These are phyloP conservation scores for Urtica urens DNA, from an alignment of 306 rosid species.

Conservation along the genomic window DNA sequence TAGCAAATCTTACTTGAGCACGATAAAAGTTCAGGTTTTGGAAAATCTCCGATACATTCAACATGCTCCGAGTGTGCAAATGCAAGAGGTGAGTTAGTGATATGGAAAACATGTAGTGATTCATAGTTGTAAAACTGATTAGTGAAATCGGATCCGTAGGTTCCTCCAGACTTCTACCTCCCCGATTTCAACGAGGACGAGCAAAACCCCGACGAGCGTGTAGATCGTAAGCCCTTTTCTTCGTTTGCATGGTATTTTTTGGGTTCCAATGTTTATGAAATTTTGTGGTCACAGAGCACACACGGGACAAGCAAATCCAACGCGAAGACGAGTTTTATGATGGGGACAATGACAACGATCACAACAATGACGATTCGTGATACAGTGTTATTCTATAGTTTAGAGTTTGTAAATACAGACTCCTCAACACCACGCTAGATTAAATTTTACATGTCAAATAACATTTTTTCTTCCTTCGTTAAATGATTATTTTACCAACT, in stretches of 20 bases:
- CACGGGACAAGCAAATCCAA: conserved; percentile 87
- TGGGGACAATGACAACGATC: conserved; percentile 85
- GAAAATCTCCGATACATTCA: conserved; percentile 91
- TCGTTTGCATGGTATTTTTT: neutral
- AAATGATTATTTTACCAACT: too few relatives aligned
- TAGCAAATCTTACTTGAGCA: conserved; percentile 81
- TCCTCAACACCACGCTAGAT: too few relatives aligned
- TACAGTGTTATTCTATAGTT: neutral
- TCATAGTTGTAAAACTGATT: too few relatives aligned
- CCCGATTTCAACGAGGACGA: conserved; percentile 89
- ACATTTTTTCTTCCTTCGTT: too few relatives aligned
- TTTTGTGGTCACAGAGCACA: conserved; percentile 52
- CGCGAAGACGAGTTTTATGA: conserved; percentile 88
- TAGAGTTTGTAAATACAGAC: neutral
- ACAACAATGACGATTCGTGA: conserved; percentile 52
- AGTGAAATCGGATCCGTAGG: conserved; percentile 36
- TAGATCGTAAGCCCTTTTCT: conserved; percentile 52
- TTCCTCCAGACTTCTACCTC: conserved; percentile 90
- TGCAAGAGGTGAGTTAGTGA: conserved; percentile 99
- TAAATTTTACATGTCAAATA: too few relatives aligned
- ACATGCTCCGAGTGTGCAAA: conserved; percentile 92
- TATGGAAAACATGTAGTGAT: too few relatives aligned
- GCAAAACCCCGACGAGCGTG: conserved; percentile 93
- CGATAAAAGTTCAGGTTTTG: conserved; percentile 81
- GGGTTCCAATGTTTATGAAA: neutral